Evolutionary conservation across 192 early-diverging fungal species (phyloP), one percentile per base, ranked within the genome.

Genomic region (Dissophora globulifera): DNA sequence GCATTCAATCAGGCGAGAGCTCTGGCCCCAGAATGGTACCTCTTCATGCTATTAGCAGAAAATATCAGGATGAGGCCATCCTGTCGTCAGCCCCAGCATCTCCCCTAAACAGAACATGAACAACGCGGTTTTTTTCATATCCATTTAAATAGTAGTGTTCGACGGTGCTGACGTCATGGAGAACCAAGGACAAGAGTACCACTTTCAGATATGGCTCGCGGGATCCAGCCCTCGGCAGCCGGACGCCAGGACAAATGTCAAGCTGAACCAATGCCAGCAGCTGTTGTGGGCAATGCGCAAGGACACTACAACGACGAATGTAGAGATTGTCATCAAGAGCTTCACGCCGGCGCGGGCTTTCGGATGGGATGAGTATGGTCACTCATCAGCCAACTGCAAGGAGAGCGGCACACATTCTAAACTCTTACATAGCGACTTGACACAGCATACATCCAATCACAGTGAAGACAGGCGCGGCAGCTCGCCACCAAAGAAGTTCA

Each of bases 191-290:
- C 59, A 62, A 29, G 46, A 62, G 31, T 62, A 71, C 16, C 58
- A 71, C 23, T 71, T 71, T 22, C 69, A 71, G 38, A 50, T 71
- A 0, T 71, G 69, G 69, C 60, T 71, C 1, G 61, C 60, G 0
- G 69, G 69, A 10, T 35, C 69, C 1, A 49, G 45, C 17, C 52
- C 69, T 3, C 42, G 69, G 19, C 58, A 71, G n/a, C 42, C 32
- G 27, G 69, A 71, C 16, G 45, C 57, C 1, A 45, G 25, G 35
- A 56, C 60, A 22, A 27, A 38, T 11, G n/a, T 23, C 3, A 52
- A 52, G 32, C 45, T 57, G 1, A 26, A 15, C 9, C 58, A 62
- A 26, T 56, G 46, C 19, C 53, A 58, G 17, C 16, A 50, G 29
- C 23, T 71, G 2, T 22, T 71, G 4, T 43, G 45, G 32, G 53